Evolutionary conservation across 2,329 filamentous ascomycete species (phyloP).

Genomic region (Teratosphaeria destructans): DNA sequence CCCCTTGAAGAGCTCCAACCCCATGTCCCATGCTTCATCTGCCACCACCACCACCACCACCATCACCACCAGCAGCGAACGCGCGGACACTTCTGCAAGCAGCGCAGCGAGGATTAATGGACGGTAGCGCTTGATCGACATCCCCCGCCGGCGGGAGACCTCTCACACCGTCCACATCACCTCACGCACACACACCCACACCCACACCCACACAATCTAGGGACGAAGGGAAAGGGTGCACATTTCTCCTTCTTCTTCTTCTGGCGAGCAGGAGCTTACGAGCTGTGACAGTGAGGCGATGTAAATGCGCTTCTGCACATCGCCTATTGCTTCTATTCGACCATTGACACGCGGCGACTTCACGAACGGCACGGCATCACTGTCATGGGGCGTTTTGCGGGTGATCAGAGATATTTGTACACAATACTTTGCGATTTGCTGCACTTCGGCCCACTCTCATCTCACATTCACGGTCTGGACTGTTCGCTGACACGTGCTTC

Average conservation of each 20-base stretch:
- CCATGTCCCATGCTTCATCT: too few relatives aligned
- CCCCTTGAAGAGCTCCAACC: neutral
- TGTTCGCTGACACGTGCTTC: neutral
- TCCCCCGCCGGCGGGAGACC: neutral
- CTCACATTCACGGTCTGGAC: neutral
- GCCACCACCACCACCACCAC: too few relatives aligned
- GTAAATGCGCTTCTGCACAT: neutral
- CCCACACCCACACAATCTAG: neutral
- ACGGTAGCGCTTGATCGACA: neutral
- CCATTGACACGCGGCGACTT: neutral
- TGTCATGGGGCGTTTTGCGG: neutral
- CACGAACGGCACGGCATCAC: neutral
- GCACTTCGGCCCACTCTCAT: neutral
- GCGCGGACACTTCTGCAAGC: neutral
- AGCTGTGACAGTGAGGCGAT: neutral
- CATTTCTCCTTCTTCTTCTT: neutral
- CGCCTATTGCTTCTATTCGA: neutral
- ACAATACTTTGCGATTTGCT: neutral
- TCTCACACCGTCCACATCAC: neutral
- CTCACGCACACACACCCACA: neutral
- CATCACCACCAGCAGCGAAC: neutral
- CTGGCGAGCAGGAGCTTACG: neutral
- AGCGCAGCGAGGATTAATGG: neutral
- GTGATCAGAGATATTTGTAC: neutral
- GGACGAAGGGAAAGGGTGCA: too few relatives aligned